These are phyloP conservation scores for Mercurialis annua DNA, from an alignment of 345 rosid genomes.

Conservation along the genomic window DNA sequence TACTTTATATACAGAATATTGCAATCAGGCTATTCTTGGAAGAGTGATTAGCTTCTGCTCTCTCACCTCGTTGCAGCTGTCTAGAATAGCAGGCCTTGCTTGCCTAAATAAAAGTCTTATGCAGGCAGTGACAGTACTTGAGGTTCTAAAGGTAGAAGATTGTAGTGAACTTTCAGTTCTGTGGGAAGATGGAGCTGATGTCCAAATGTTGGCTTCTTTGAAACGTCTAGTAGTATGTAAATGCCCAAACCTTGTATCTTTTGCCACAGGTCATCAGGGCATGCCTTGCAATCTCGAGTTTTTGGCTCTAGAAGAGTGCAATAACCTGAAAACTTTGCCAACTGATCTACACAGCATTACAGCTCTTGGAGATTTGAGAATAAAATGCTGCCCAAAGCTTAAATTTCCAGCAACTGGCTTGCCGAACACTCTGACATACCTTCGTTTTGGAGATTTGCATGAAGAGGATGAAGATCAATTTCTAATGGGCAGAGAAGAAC, in stretches of 20 bases:
- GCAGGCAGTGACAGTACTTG: not conserved
- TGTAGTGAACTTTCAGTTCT: constrained; percentile 4
- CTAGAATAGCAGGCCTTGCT: not conserved
- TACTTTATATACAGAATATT: not conserved
- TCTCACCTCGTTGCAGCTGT: constrained; percentile 4
- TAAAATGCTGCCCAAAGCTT: constrained; percentile 5
- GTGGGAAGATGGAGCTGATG: not conserved
- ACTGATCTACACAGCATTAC: constrained; percentile 24
- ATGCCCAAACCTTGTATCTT: not conserved
- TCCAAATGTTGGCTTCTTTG: not conserved
- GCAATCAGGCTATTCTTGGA: not conserved
- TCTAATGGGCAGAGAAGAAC: no score
- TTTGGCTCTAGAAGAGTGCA: not conserved
- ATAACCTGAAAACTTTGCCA: constrained; percentile 22
- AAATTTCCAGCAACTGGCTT: constrained; percentile 8
- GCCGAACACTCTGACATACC: not conserved
- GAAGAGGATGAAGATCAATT: not conserved
- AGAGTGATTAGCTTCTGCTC: not conserved
- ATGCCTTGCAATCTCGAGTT: not conserved
- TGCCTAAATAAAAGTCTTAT: not conserved
- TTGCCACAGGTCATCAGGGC: not conserved
- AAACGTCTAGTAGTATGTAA: not conserved
- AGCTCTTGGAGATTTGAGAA: constrained; percentile 15
- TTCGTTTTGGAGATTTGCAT: no score
- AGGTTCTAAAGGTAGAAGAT: not conserved